Base-by-base conservation (phyloP, 129 eudicot genomes). In the Flaveria ramosissima region DNA sequence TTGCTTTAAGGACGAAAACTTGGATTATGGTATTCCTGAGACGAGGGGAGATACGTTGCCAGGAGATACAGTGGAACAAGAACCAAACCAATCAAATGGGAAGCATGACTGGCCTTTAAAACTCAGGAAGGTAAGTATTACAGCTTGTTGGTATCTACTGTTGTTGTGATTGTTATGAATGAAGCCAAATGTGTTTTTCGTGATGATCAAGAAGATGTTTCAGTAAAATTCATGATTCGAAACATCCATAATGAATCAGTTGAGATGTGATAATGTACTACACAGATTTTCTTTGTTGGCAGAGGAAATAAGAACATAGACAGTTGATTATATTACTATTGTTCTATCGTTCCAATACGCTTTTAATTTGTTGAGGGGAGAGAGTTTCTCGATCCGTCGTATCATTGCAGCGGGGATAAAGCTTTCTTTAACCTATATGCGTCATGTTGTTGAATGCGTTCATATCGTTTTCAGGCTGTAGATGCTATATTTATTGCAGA, bases 1-100 rank as follows among this genome's bases (percentile, higher is more conserved):
- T 46, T 88, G 85, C 77, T 85, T 88, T 72, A 84, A 79, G 74
- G 55, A 78, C 24, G 86, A 81, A 50, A 84, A 81, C n/a, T 78
- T 70, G 17, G 84, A 85, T 53, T 41, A 47, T 45, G 46, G 43
- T 19, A 50, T 68, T 17, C 53, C 67, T 6, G 75, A 85, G 55
- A 66, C 55, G 2, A 45, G 41, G 41, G 41, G 41, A 36, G 41
- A 36, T 36, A 6, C 41, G 0, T 36, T 36, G 41, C 73, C 80
- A 19, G 88, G 80, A 47, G 80, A 78, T 59, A 45, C 43, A 13
- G 83, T 68, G 62, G 88, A 65, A 42, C 71, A 42, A 61, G 84
- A 73, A 61, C 81, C 79, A 47, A 81, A 78, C 15, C 85, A 53
- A 43, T 66, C 81, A n/a, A 72, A 70, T 19, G 56, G 24, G 71